A percentile compares a stretch with the other conserved stretches of the same genome.
Evolutionary conservation across 768 basidiomycete genomes (phyloP).

Genomic region (Suillus brevipes): DNA sequence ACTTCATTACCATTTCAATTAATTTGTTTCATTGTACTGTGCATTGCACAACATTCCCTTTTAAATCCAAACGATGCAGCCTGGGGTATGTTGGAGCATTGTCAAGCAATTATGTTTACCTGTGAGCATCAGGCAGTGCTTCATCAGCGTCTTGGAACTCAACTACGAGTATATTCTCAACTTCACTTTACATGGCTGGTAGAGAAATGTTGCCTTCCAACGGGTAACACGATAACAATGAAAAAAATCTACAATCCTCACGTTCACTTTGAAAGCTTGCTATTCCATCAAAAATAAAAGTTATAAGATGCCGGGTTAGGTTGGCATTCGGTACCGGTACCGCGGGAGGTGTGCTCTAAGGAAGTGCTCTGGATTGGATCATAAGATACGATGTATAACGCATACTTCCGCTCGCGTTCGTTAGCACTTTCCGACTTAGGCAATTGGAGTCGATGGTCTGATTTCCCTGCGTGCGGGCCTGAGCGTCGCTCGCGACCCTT

Average conservation of each 20-base stretch:
- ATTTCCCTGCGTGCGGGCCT: conserved; percentile 52
- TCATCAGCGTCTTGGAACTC: not conserved
- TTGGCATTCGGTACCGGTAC: too few relatives aligned
- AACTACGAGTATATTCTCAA: not conserved
- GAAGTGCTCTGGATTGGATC: too few relatives aligned
- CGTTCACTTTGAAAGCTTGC: not conserved
- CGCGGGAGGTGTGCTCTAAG: too few relatives aligned
- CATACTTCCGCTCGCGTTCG: conserved; percentile 60
- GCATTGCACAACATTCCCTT: not conserved
- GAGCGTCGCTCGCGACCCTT: conserved; percentile 76
- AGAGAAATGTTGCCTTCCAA: not conserved
- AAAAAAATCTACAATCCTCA: not conserved
- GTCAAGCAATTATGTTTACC: too few relatives aligned
- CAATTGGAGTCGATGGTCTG: conserved; percentile 56
- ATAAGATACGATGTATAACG: conserved; percentile 41
- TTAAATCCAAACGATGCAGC: not conserved
- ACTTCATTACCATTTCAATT: not conserved
- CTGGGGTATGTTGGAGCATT: not conserved
- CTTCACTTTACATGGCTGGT: not conserved
- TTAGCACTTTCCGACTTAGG: conserved; percentile 54
- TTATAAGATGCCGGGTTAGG: fast-evolving
- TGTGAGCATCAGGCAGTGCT: too few relatives aligned
- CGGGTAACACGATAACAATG: not conserved
- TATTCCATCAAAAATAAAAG: not conserved
- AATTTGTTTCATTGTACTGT: not conserved